These are phyloP conservation scores for Sporothrix humicola DNA, from an alignment of 2,329 filamentous ascomycete genomes.

Conservation along the genomic window DNA sequence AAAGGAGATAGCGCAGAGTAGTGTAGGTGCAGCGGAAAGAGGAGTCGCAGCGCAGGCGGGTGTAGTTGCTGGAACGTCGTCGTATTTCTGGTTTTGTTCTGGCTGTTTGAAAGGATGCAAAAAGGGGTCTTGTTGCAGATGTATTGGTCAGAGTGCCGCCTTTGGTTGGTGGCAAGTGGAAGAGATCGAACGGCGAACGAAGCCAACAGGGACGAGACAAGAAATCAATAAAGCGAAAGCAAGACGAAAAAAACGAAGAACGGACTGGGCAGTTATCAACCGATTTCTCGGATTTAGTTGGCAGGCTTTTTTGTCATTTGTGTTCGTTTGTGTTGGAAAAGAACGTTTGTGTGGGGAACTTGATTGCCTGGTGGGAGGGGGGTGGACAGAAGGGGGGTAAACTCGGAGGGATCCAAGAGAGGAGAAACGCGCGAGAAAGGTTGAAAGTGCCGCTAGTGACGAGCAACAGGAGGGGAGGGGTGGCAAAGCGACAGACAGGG, in stretches of 20 bases:
- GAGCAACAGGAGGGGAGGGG: constrained; percentile 22
- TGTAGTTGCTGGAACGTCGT: constrained; percentile 13
- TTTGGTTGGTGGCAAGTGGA: constrained; percentile 21
- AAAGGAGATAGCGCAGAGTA: constrained; percentile 26
- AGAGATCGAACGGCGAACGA: background rate
- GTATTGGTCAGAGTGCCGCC: constrained; percentile 26
- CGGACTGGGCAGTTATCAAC: constrained; percentile 18
- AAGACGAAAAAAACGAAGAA: background rate
- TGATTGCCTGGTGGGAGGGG: constrained; percentile 26
- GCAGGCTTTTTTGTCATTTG: background rate
- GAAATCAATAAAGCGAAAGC: background rate
- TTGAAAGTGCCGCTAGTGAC: constrained; percentile 27
- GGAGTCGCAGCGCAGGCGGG: background rate
- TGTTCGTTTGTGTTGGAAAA: constrained; percentile 8
- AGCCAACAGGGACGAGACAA: background rate
- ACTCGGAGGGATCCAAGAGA: constrained; percentile 28
- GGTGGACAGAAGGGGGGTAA: constrained; percentile 15
- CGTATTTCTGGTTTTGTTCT: background rate
- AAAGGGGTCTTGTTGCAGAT: constrained; percentile 13
- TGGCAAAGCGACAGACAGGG: constrained; percentile 3
- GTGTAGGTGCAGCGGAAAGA: constrained; percentile 1
- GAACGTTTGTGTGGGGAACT: constrained; percentile 22
- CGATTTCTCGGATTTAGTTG: background rate
- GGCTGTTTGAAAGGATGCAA: background rate
- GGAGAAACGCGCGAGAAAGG: constrained; percentile 26